Percentiles rank a stretch among this genome's conserved stretches.
Conservation (phyloP, 1,139 yeast genomes). For the Debaryomyces psychrophilus region DNA sequence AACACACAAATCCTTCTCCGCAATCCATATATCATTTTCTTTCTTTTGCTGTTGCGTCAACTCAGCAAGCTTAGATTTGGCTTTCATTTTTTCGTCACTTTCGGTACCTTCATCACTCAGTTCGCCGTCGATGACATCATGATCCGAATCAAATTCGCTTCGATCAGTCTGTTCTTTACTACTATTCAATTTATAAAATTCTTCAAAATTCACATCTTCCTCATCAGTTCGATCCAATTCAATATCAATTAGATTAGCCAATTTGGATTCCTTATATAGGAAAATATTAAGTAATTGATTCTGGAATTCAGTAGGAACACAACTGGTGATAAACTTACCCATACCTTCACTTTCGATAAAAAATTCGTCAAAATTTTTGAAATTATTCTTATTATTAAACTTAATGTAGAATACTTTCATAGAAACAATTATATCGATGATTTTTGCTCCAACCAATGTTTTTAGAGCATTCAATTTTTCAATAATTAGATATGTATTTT, state of each 20-base stretch:
- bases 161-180: constrained; percentile 13
- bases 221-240: constrained; percentile 56
- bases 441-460: constrained; percentile 28
- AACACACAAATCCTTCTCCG: constrained; percentile 53
- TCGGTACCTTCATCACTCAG: constrained; percentile 27
- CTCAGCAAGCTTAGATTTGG: constrained; percentile 13
- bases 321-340: constrained; percentile 17
- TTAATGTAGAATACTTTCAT: constrained; percentile 39
- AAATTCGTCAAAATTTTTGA: constrained; percentile 32
- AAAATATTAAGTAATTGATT: constrained; percentile 31
- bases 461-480: constrained; percentile 26
- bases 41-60: constrained; percentile 14
- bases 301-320: constrained; percentile 29
- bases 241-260: constrained; percentile 30
- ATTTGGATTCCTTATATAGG: constrained; percentile 37
- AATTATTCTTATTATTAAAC: constrained; percentile 27
- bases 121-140: constrained; percentile 21
- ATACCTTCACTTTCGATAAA: constrained; percentile 24
- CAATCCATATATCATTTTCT: constrained; percentile 29
- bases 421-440: constrained; percentile 36
- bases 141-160: constrained; percentile 22
- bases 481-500: constrained; percentile 16
- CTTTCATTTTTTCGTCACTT: constrained; percentile 10
- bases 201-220: constrained; percentile 61
- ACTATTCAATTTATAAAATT: constrained; percentile 24